Conservation (phyloP, 345 rosid species). For the Ricinus communis region DNA sequence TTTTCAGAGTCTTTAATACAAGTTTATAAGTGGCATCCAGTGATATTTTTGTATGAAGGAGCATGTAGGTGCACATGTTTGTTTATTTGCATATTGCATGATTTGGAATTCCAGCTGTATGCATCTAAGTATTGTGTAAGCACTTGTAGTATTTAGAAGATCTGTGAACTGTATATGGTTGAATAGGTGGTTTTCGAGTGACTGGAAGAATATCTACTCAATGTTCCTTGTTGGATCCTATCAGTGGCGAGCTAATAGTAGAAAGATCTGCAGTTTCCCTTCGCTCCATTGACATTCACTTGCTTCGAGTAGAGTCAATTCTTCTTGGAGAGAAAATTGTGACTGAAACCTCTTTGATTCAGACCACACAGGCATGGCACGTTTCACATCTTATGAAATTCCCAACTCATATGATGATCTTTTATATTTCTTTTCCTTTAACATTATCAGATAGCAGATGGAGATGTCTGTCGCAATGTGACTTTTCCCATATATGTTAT, state of each 20-base stretch:
- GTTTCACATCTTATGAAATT: constrained; percentile 5
- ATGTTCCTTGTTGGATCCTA: constrained; percentile 68
- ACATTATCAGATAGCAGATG: constrained; percentile 73
- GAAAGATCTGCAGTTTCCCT: constrained; percentile 79
- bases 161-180: constrained; percentile 18
- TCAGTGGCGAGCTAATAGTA: constrained; percentile 75
- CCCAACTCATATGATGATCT: not conserved
- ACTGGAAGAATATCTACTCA: constrained; percentile 74
- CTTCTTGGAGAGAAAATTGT: constrained; percentile 77
- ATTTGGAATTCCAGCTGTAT: constrained; percentile 10
- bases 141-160: constrained; percentile 5
- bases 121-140: constrained; percentile 3
- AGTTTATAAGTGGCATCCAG: constrained; percentile 5
- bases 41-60: not conserved
- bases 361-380: constrained; percentile 70
- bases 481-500: constrained; percentile 69
- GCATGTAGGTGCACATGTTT: not conserved
- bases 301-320: constrained; percentile 70
- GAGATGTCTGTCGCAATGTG: constrained; percentile 73
- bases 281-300: constrained; percentile 69
- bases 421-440: constrained; percentile 7
- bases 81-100: not conserved
- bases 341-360: constrained; percentile 85
- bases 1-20: not conserved
- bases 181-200: constrained; percentile 79